phyloP scores from a whole-genome alignment of 78 protist genomes.

The Pigoraptor vietnamica region DNA sequence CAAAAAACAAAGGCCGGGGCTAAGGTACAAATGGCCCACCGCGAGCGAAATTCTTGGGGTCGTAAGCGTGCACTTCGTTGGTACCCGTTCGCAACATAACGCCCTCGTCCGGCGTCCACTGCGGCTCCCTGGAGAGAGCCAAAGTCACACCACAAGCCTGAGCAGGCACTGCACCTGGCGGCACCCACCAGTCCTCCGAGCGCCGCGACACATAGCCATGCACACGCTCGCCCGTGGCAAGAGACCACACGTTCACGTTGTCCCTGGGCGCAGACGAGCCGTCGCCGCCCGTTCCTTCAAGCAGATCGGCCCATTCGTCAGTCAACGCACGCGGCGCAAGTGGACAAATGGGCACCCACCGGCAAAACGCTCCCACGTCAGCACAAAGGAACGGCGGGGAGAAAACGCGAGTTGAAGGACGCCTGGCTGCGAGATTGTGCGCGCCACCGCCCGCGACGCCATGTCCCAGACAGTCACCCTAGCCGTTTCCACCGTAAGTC shows the following conservation, averaged over 20 bases:
- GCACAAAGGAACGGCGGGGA: neutral
- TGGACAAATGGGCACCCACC: neutral
- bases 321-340: too few relatives aligned
- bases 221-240: neutral
- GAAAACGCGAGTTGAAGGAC: neutral
- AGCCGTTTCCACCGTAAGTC: neutral
- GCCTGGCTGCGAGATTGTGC: neutral
- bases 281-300: too few relatives aligned
- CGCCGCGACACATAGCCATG: neutral
- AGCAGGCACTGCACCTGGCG: neutral
- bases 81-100: neutral
- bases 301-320: too few relatives aligned
- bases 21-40: neutral
- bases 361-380: neutral
- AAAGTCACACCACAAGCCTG: neutral
- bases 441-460: neutral
- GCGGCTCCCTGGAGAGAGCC: neutral
- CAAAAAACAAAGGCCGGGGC: neutral
- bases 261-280: too few relatives aligned
- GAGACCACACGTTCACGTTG: neutral
- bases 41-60: neutral
- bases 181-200: neutral
- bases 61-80: conserved; percentile 19
- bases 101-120: conserved; percentile 27
- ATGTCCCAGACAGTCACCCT: neutral